Base-by-base conservation (phyloP, 768 basidiomycete species). In the Butyriboletus loyo region DNA sequence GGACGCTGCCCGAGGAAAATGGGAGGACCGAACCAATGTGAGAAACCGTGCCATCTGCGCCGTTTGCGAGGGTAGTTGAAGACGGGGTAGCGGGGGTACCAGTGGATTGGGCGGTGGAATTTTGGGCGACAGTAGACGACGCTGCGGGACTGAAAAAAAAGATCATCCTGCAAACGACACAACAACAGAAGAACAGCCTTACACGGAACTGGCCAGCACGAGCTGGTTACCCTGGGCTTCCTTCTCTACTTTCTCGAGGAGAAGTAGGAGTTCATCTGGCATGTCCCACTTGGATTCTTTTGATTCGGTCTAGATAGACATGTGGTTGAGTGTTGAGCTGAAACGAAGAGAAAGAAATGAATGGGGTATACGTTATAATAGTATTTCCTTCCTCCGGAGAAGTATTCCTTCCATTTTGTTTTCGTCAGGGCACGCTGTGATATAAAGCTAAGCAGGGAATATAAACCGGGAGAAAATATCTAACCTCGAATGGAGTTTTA, bases 231-330 rank as follows among this genome's bases (percentile, higher is more conserved):
- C 63, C 43, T 75, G 76, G 5, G 74, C 72, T 54, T 92, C 88
- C 67, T 89, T 88, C 69, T 92, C 89, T 0, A 95, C 87, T 60
- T 86, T 89, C 66, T 91, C 87, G 34, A 93, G 76, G 22, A 95
- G 72, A n/a, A 90, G 77, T 22, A 87, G 72, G 25, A 99, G 81
- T 63, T 98, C 95, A 49, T 92, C 86, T 10, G 97, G 97, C 84
- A 96, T 88, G 53, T 96, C 92, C 97, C 97, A 98, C 75, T 95
- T 92, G 3, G 94, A 96, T 71, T 96, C 91, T 61, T 93, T 96
- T 28, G 85, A 81, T 37, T 89, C 85, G 30, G 84, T 87, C 86
- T 97, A 63, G 3, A 63, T 15, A 35, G 10, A 40, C 2, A 40
- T 39, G 24, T 53, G 34, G 45, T 57, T 51, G 32, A 53, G 48